phyloP scores from a whole-genome alignment of 2,329 filamentous ascomycete genomes.

The Gaeumannomyces tritici region DNA sequence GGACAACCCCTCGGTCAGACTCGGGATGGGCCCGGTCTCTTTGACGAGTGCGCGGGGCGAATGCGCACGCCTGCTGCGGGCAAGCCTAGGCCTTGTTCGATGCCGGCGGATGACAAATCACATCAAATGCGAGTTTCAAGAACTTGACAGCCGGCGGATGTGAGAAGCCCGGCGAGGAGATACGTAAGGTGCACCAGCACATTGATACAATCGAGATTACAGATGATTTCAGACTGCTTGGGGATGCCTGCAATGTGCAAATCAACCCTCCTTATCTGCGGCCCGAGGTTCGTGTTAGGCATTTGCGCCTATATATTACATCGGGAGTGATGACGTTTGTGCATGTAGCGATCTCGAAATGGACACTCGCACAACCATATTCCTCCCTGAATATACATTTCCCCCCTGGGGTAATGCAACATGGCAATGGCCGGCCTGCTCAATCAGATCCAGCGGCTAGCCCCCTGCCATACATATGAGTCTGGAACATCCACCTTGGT shows the following conservation, averaged over 20 bases:
- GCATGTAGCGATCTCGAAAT: no score
- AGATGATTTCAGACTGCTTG: background rate
- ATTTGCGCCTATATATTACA: no score
- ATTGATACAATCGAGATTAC: background rate
- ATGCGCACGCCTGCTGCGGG: no score
- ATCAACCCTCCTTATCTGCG: background rate
- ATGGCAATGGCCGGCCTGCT: background rate
- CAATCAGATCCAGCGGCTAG: constrained; percentile 5
- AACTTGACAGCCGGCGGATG: background rate
- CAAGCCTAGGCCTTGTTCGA: no score
- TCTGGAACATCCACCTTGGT: constrained; percentile 40
- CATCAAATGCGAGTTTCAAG: background rate
- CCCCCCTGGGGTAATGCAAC: background rate
- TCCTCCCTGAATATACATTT: no score
- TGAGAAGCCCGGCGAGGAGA: background rate
- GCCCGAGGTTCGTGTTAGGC: no score
- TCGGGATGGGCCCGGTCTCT: background rate
- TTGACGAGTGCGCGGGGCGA: no score
- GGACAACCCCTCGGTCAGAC: no score
- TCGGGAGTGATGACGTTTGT: no score
- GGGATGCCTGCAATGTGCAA: background rate
- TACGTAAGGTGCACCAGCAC: background rate
- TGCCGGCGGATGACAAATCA: background rate
- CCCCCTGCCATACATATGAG: constrained; percentile 18
- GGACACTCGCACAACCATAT: no score